Evolutionary conservation across 192 early-diverging fungal genomes (phyloP).

Genomic region (Rhizoclosmatium globosum): DNA sequence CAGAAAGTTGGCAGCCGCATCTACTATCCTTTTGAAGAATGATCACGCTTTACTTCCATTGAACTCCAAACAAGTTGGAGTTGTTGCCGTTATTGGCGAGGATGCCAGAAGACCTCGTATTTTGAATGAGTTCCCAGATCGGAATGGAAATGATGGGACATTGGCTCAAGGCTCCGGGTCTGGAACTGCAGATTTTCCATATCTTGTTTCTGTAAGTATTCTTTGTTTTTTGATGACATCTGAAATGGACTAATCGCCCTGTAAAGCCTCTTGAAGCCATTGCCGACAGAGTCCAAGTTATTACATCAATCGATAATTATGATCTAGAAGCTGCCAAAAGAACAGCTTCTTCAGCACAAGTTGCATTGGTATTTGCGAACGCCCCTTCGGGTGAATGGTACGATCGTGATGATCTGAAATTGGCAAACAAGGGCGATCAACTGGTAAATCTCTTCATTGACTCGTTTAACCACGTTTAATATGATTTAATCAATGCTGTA

Average conservation of each 20-base stretch:
- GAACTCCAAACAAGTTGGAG: too few species aligned
- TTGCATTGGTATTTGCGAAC: constrained; percentile 40
- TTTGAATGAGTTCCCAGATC: constrained; percentile 37
- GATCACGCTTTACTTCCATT: constrained; percentile 44
- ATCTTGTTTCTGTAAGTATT: constrained; percentile 41
- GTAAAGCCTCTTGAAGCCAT: constrained; percentile 11
- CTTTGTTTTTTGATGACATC: neutral
- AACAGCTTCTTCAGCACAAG: constrained; percentile 26
- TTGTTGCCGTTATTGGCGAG: constrained; percentile 48
- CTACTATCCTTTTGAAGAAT: constrained; percentile 52
- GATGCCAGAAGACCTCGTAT: constrained; percentile 49
- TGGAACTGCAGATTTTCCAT: constrained; percentile 55
- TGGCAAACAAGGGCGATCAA: constrained; percentile 64
- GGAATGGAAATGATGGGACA: constrained; percentile 38
- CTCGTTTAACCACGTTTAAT: neutral
- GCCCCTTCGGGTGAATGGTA: constrained; percentile 52
- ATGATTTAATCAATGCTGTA: neutral
- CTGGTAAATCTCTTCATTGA: constrained; percentile 26
- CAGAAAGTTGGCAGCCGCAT: constrained; percentile 47
- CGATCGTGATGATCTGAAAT: constrained; percentile 60
- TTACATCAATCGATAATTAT: constrained; percentile 1
- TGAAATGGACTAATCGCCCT: neutral
- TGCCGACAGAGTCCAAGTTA: neutral
- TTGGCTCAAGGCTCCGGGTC: constrained; percentile 53
- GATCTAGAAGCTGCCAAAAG: constrained; percentile 27